A percentile compares a stretch with the other conserved stretches of the same genome.
These are phyloP conservation scores for Nigrograna mackinnonii DNA, from an alignment of 2,329 filamentous ascomycete genomes.

Conservation along the genomic window DNA sequence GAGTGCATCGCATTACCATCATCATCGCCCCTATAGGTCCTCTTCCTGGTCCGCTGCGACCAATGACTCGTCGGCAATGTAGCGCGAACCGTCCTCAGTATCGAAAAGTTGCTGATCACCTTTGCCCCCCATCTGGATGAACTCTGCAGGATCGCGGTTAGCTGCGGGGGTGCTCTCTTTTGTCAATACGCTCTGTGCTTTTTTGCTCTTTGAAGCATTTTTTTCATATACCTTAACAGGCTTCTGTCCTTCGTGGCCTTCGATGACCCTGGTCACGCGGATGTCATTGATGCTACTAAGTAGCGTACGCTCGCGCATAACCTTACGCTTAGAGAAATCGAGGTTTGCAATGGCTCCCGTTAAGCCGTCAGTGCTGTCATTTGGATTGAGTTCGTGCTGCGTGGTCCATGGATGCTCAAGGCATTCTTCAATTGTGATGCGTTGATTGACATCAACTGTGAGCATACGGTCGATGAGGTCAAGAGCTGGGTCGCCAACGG, in stretches of 20 bases:
- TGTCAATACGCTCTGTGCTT: conserved; percentile 12
- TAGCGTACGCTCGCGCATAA: conserved; percentile 81
- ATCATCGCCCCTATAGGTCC: not conserved
- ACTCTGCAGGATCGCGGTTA: conserved; percentile 71
- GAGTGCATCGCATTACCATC: not conserved
- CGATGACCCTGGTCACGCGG: conserved; percentile 62
- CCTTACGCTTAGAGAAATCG: conserved; percentile 81
- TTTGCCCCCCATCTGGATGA: conserved; percentile 82
- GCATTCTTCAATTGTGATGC: conserved; percentile 89
- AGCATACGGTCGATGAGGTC: conserved; percentile 96
- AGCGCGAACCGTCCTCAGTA: conserved; percentile 56
- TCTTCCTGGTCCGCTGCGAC: conserved; percentile 2
- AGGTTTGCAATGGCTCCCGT: conserved; percentile 83
- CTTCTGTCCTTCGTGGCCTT: conserved; percentile 56
- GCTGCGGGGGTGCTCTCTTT: conserved; percentile 70
- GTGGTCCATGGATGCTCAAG: conserved; percentile 90
- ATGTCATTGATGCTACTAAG: conserved; percentile 82
- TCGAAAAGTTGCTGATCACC: conserved; percentile 80
- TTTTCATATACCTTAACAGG: conserved; percentile 44
- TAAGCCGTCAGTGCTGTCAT: conserved; percentile 89
- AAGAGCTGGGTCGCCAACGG: conserved; percentile 81
- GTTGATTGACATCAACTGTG: conserved; percentile 79
- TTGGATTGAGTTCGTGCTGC: conserved; percentile 56
- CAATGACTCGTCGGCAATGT: conserved; percentile 30
- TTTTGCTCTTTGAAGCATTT: conserved; percentile 29